Percentiles rank a stretch among this genome's conserved stretches.
Evolutionary conservation across 225 moss, liverwort and hornwort genomes (phyloP).

Genomic region (Lunularia cruciata): DNA sequence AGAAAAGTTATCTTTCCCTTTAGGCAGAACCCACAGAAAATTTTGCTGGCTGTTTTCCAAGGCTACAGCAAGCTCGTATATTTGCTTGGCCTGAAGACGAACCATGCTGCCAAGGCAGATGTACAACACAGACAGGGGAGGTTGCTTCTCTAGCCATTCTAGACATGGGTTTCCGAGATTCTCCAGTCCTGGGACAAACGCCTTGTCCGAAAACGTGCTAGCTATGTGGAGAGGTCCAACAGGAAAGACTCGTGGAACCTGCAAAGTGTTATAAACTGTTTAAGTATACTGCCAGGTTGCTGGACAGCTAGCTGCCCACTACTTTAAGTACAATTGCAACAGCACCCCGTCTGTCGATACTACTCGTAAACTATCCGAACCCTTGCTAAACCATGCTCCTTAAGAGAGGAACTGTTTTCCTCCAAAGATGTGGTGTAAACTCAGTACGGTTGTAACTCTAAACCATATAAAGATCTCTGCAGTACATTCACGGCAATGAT

Average conservation of each 20-base stretch:
- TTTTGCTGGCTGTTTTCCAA: slow-evolving; percentile 9
- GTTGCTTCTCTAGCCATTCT: slow-evolving; percentile 4
- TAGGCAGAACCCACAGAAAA: slow-evolving; percentile 26
- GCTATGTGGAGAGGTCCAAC: background rate
- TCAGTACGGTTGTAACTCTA: too few relatives aligned
- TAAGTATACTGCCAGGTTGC: too few relatives aligned
- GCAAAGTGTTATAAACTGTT: too few relatives aligned
- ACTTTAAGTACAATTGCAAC: too few relatives aligned
- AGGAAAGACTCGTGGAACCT: background rate
- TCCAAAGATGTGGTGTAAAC: too few relatives aligned
- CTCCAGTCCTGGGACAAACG: background rate
- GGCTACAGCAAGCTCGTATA: slow-evolving; percentile 14
- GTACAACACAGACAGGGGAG: slow-evolving; percentile 5
- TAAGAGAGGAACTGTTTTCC: background rate
- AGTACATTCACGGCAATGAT: too few relatives aligned
- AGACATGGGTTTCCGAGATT: background rate
- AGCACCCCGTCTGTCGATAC: too few relatives aligned
- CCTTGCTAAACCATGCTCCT: too few relatives aligned
- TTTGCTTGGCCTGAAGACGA: slow-evolving; percentile 3
- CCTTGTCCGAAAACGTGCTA: background rate
- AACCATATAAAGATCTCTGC: too few relatives aligned
- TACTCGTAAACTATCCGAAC: too few relatives aligned
- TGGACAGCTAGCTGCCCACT: too few relatives aligned
- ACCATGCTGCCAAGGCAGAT: slow-evolving; percentile 19
- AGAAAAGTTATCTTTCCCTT: background rate